Base-by-base conservation (phyloP, 2,329 filamentous ascomycete genomes). In the Ceratocystis ficicola region DNA sequence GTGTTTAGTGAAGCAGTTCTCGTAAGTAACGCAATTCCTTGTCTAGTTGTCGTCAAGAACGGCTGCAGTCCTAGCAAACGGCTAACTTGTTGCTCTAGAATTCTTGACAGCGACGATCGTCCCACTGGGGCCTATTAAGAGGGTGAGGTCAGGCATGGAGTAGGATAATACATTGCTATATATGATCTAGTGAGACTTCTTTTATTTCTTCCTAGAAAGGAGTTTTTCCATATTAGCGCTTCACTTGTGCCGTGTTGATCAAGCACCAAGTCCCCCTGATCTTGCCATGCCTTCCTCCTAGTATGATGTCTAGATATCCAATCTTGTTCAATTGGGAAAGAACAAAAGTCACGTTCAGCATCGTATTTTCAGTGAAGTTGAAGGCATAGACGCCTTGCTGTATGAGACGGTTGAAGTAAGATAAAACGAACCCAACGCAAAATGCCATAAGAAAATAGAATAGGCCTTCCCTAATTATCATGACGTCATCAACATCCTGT, bases 1-100 rank as follows among this genome's bases (percentile, higher is more conserved):
- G 0, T 89, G 88, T 62, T 76, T 99, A 70, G 86, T 92, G 64
- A 95, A 95, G 74, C 90, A 95, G 73, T 96, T 91, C 32, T 59
- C 55, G 55, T 59, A n/a, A 59, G 55, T 59, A 8, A 7, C 50
- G 3, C 8, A 10, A n/a, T 52, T 28, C 30, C 55, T 8, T 59
- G 2, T 28, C 28, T 59, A 20, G 3, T 41, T 0, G 12, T 36
- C 17, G 12, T 59, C 8, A 6, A 25, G 3, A 52, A 52, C 12
- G 15, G 10, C 10, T 74, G 95, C 90, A 90, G 96, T 79, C 81
- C 91, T 79, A 25, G 25, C 20, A 44, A 44, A 63, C n/a, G 15
- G 50, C 25, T 48, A 48, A 30, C n/a, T 7, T 22, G 44, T 66
- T 61, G 10, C 28, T 44, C 32, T 50, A 28, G 17, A 28, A 28